Conservation (phyloP, 2,329 filamentous ascomycete genomes). For the Fusarium nodosum region DNA sequence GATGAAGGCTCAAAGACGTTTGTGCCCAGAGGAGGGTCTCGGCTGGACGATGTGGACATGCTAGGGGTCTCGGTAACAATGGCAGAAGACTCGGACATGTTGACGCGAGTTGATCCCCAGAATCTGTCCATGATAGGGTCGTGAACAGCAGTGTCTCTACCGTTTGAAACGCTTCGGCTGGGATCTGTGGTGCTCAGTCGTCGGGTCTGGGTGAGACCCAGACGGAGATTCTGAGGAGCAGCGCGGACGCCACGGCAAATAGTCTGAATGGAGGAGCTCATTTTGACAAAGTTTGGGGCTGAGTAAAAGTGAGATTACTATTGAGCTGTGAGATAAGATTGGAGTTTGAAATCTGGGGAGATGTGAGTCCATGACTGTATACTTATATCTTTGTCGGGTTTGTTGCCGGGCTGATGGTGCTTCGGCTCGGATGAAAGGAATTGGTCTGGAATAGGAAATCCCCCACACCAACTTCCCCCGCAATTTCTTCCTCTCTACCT, state of each 20-base stretch:
- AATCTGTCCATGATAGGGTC: conserved; percentile 47
- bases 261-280: conserved; percentile 45
- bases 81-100: conserved; percentile 18
- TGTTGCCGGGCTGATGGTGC: conserved; percentile 25
- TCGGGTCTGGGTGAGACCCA: conserved; percentile 33
- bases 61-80: conserved; percentile 10
- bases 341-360: not conserved
- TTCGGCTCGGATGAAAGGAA: conserved; percentile 41
- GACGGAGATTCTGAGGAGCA: conserved; percentile 25
- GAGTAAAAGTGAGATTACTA: no score
- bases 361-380: not conserved
- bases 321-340: not conserved
- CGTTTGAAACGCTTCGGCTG: conserved; percentile 24
- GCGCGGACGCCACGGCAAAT: conserved; percentile 36
- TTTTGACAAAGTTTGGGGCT: conserved; percentile 12
- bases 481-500: conserved; percentile 4
- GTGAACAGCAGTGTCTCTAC: conserved; percentile 35
- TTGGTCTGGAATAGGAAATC: conserved; percentile 27
- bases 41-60: conserved; percentile 21
- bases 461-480: conserved; percentile 27
- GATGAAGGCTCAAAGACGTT: conserved; percentile 40
- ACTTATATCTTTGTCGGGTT: conserved; percentile 32
- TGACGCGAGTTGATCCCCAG: conserved; percentile 25
- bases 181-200: conserved; percentile 37
- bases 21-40: conserved; percentile 44